Evolutionary conservation across 495 filamentous ascomycete species (phyloP).

Genomic region (Podospora anserina): DNA sequence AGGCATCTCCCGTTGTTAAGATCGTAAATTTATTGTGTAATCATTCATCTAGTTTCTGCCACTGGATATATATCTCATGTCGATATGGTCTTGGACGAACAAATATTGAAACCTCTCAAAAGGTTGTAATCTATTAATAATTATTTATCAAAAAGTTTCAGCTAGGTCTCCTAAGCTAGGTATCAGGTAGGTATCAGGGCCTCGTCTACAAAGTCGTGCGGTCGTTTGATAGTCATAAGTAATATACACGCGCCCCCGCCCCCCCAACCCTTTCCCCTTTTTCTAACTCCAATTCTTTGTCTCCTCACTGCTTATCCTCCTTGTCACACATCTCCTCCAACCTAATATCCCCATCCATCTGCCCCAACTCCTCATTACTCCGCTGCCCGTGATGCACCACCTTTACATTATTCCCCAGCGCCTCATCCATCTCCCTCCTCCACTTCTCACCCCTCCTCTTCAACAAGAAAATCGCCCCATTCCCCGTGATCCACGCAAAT

Average conservation of each 20-base stretch:
- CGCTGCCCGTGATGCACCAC: background rate
- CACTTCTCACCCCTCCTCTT: constrained; percentile 61
- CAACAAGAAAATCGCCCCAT: constrained; percentile 62
- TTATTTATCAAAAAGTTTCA: background rate
- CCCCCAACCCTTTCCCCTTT: background rate
- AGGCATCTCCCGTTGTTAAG: background rate
- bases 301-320: background rate
- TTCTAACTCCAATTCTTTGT: background rate
- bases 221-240: background rate
- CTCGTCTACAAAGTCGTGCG: background rate
- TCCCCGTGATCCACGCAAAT: constrained; percentile 54
- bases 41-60: background rate
- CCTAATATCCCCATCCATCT: background rate
- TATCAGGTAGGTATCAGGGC: background rate
- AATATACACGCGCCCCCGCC: background rate
- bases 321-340: no score
- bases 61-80: no score
- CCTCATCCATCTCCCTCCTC: constrained; percentile 64
- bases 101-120: no score
- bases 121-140: no score
- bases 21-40: background rate
- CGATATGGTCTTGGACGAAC: no score
- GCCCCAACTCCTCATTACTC: background rate
- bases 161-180: no score
- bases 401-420: constrained; percentile 8